Evolutionary conservation across 768 basidiomycete genomes (phyloP).

Genomic region (Clitopilus hobsonii): DNA sequence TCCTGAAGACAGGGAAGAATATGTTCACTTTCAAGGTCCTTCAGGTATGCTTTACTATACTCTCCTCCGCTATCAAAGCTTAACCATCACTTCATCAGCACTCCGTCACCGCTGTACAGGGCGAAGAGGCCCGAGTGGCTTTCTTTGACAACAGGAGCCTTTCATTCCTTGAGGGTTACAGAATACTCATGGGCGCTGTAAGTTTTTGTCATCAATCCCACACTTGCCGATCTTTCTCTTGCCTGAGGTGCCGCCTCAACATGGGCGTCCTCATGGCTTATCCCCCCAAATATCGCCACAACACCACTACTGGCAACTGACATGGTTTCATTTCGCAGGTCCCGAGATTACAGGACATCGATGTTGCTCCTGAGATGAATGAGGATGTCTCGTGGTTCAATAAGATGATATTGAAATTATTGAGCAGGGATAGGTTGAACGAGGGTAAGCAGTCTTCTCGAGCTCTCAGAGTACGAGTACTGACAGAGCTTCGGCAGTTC

Average conservation of each 20-base stretch:
- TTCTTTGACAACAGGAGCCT: conserved; percentile 25
- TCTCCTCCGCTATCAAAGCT: background rate
- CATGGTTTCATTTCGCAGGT: too few species aligned
- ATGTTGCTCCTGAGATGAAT: conserved; percentile 6
- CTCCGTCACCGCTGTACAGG: conserved; percentile 7
- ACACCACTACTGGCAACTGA: too few species aligned
- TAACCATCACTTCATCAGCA: conserved; percentile 9
- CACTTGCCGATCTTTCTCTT: background rate
- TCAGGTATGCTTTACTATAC: conserved; percentile 12
- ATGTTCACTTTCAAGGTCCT: conserved; percentile 25
- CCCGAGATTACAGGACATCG: conserved; percentile 19
- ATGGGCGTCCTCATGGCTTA: too few species aligned
- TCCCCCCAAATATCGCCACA: too few species aligned
- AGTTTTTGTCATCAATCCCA: background rate
- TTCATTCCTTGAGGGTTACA: conserved; percentile 26
- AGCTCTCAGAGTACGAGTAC: background rate
- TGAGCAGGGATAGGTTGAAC: conserved; percentile 17
- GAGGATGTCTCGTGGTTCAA: conserved; percentile 14
- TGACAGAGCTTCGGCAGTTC: conserved; percentile 9
- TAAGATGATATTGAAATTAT: conserved; percentile 14
- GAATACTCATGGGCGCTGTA: conserved; percentile 24
- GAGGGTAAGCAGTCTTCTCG: conserved; percentile 11
- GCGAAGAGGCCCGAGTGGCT: conserved; percentile 17
- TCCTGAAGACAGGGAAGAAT: conserved; percentile 15
- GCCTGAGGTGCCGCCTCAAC: too few species aligned